phyloP scores from a whole-genome alignment of 2,329 filamentous ascomycete species.

The Colletotrichum eleusines region DNA sequence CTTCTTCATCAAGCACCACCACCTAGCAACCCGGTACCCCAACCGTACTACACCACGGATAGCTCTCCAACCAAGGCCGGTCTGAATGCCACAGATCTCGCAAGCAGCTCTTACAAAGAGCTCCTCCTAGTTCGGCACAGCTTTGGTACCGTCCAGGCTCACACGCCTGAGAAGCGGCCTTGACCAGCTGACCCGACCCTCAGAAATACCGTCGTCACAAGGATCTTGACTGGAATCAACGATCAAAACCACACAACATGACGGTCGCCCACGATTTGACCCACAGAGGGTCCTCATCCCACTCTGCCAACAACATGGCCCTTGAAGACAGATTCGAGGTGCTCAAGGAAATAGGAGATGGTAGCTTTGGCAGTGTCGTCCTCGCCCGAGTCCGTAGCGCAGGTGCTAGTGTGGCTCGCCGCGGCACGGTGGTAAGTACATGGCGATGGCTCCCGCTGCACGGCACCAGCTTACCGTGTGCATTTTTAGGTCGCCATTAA shows the following conservation, averaged over 20 bases:
- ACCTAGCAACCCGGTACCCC: neutral
- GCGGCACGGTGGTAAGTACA: slow-evolving; percentile 87
- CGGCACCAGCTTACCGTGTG: slow-evolving; percentile 15
- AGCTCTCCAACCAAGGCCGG: slow-evolving; percentile 22
- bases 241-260: slow-evolving; percentile 65
- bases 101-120: slow-evolving; percentile 55
- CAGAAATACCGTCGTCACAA: slow-evolving; percentile 40
- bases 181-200: slow-evolving; percentile 38
- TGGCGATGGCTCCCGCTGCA: slow-evolving; percentile 16
- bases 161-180: slow-evolving; percentile 43
- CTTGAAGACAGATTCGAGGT: slow-evolving; percentile 97
- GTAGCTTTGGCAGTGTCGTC: slow-evolving; percentile 96
- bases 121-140: slow-evolving; percentile 46
- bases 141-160: slow-evolving; percentile 44
- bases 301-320: slow-evolving; percentile 65
- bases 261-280: slow-evolving; percentile 80
- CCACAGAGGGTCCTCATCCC: slow-evolving; percentile 73
- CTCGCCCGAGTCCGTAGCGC: slow-evolving; percentile 92
- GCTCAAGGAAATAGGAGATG: slow-evolving; percentile 97
- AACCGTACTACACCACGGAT: neutral
- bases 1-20: slow-evolving; percentile 10
- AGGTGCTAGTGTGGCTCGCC: slow-evolving; percentile 86
- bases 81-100: slow-evolving; percentile 54
- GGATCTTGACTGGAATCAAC: slow-evolving; percentile 42
- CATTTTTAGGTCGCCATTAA: slow-evolving; percentile 89